These are phyloP conservation scores for Azolla pinnata DNA, from an alignment of 75 land plant genomes.

Conservation along the genomic window DNA sequence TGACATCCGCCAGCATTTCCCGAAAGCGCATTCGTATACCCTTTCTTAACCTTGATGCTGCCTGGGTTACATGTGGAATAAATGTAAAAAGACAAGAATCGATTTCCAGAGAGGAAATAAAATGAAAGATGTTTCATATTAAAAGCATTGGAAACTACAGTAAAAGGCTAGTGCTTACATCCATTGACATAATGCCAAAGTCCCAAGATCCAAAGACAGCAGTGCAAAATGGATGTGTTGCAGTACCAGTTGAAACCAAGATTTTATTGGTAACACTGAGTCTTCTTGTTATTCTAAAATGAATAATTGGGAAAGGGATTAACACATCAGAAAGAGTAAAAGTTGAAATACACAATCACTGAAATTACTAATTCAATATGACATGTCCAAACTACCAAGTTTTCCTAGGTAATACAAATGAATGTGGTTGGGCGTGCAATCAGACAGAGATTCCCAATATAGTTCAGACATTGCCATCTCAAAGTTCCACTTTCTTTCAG, in stretches of 20 bases:
- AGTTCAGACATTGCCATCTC: too few species aligned
- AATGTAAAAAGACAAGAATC: too few species aligned
- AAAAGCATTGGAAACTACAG: background rate
- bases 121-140: too few species aligned
- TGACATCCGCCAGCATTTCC: slow-evolving; percentile 11
- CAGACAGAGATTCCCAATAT: too few species aligned
- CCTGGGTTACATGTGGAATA: too few species aligned
- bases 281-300: slow-evolving; percentile 18
- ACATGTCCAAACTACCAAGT: too few species aligned
- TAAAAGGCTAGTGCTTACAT: slow-evolving; percentile 10
- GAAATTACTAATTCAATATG: too few species aligned
- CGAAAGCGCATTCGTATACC: slow-evolving; percentile 15
- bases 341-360: too few species aligned
- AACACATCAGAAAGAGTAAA: background rate
- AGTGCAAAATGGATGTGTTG: slow-evolving; percentile 20
- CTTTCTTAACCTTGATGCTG: slow-evolving; percentile 14
- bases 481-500: background rate
- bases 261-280: slow-evolving; percentile 8
- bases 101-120: too few species aligned
- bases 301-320: background rate
- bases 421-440: too few species aligned
- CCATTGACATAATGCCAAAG: slow-evolving; percentile 22
- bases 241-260: background rate
- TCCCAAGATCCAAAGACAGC: slow-evolving; percentile 29
- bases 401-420: too few species aligned